Base-by-base conservation (phyloP, 2,329 filamentous ascomycete genomes). In the Talaromyces sp. region DNA sequence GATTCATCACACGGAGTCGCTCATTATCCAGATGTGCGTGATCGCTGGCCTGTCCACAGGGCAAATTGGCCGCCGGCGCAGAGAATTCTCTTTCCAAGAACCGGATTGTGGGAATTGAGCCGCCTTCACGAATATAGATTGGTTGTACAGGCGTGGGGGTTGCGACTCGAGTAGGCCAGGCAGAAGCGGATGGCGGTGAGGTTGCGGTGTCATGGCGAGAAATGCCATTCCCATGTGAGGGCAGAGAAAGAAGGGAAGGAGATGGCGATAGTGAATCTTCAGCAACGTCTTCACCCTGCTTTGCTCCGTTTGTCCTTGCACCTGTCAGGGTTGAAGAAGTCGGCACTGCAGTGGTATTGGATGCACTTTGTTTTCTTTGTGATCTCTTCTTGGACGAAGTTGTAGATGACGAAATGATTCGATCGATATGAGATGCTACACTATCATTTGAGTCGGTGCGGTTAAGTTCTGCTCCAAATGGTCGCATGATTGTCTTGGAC, bases 11-110 rank as follows among this genome's bases (percentile, higher is more conserved):
- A 61, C 95, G 84, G 76, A 99, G 81, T n/a, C 95, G 82, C 83
- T 99, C 95, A 73, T 99, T 98, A 73, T 96, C 92, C 78, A 99
- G 79, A 85, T 99, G 95, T 19, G 94, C 95, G 60, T 89, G 89
- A 73, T 99, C 95, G 71, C 92, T 97, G 13, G 94, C 93, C 78
- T 97, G 93, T 0, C 96, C 96, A 73, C 93, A 97, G 0, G 95
- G 96, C 39, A 99, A 79, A 76, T 98, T 93, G 0, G 94, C 94
- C 0, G 95, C 94, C 0, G 93, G 93, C 0, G 95, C 95, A 2
- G 85, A 85, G 74, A 98, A 97, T 72, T 96, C 92, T 80, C 97
- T 97, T 76, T 98, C 94, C 43, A 98, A 75, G 74, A 98, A 98
- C 6, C 95, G 84, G 64, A 98, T 98, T 0, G 92, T 92, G 0